phyloP scores from a whole-genome alignment of 164 flowering plant genomes.

The Macadamia integrifolia region DNA sequence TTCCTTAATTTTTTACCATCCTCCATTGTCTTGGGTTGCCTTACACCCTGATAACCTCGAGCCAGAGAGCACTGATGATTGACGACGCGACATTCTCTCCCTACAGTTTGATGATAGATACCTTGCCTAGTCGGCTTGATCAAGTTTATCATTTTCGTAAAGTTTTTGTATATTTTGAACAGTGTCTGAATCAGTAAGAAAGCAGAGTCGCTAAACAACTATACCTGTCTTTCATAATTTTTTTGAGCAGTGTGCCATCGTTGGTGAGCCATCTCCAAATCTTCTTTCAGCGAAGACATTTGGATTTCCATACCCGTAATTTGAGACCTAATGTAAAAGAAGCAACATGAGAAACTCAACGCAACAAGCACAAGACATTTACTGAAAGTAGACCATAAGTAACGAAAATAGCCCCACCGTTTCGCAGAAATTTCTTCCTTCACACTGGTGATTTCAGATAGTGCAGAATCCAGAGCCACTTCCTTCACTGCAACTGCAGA shows the following conservation, averaged over 20 bases:
- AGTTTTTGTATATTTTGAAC: too few relatives aligned
- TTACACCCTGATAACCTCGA: too few relatives aligned
- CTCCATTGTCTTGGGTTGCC: too few relatives aligned
- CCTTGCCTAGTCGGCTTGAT: too few relatives aligned
- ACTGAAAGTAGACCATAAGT: background rate
- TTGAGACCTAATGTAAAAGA: constrained; percentile 43
- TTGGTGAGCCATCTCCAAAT: constrained; percentile 68
- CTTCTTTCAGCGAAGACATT: constrained; percentile 57
- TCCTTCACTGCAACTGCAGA: constrained; percentile 55
- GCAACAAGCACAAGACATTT: background rate
- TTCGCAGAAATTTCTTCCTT: constrained; percentile 52
- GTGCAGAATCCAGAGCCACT: constrained; percentile 57
- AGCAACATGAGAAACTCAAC: constrained; percentile 8
- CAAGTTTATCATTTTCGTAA: too few relatives aligned
- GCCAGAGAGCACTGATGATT: too few relatives aligned
- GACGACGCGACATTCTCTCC: too few relatives aligned
- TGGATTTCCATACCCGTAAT: constrained; percentile 49
- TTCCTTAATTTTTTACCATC: too few relatives aligned
- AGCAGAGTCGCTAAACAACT: too few relatives aligned
- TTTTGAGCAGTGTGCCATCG: constrained; percentile 75
- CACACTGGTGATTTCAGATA: constrained; percentile 43
- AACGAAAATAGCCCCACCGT: constrained; percentile 29
- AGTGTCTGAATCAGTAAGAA: too few relatives aligned
- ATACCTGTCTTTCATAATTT: constrained; percentile 94
- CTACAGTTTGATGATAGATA: too few relatives aligned